Conservation (phyloP, 2,329 filamentous ascomycete species). For the Aspergillus transmontanensis region DNA sequence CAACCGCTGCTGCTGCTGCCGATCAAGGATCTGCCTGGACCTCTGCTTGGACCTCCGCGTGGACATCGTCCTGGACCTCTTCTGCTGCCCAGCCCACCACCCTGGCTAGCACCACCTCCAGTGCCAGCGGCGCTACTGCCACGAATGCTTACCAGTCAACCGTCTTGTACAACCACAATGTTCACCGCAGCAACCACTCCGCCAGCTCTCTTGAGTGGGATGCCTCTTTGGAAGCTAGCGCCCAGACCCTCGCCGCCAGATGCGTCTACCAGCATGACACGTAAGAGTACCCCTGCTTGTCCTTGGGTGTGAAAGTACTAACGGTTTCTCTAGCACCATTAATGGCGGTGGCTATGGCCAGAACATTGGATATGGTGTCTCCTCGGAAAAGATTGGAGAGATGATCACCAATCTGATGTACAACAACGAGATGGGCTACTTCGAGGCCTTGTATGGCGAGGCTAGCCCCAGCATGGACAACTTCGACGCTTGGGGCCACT, state of each 20-base stretch:
- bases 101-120: slow-evolving; percentile 20
- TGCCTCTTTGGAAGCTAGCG: slow-evolving; percentile 63
- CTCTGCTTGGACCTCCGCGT: neutral
- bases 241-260: slow-evolving; percentile 62
- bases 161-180: slow-evolving; percentile 75
- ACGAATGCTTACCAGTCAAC: slow-evolving; percentile 20
- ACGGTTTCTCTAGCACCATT: slow-evolving; percentile 43
- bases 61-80: slow-evolving; percentile 13
- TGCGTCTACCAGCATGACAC: slow-evolving; percentile 77
- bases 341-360: slow-evolving; percentile 75
- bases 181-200: slow-evolving; percentile 82
- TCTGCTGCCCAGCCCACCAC: slow-evolving; percentile 10
- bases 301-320: slow-evolving; percentile 3
- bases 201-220: slow-evolving; percentile 68
- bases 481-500: slow-evolving; percentile 73
- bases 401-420: slow-evolving; percentile 87
- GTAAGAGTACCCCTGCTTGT: slow-evolving; percentile 48
- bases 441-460: slow-evolving; percentile 61
- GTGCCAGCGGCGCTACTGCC: slow-evolving; percentile 19
- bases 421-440: slow-evolving; percentile 70
- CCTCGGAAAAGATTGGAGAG: slow-evolving; percentile 60
- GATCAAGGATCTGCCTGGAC: neutral
- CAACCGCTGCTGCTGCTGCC: neutral
- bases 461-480: slow-evolving; percentile 61
- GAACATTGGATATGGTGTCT: slow-evolving; percentile 77